Evolutionary conservation across 257 asterid species (phyloP).

Genomic region (Pogostemon cablin): DNA sequence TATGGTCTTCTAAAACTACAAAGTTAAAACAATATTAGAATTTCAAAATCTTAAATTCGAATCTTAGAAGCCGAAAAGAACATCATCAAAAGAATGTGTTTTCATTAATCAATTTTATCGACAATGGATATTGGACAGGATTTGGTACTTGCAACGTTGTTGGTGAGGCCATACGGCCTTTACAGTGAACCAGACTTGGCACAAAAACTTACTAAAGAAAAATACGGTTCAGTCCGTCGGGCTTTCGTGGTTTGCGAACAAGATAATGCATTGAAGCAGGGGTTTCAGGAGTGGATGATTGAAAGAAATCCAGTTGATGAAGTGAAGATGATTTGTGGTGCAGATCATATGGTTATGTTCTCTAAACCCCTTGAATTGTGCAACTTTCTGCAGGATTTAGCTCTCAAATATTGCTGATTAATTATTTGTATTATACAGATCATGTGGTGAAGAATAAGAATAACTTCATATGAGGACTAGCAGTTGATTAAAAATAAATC

Average conservation of each 20-base stretch:
- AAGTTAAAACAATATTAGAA: too few relatives aligned
- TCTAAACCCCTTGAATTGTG: constrained; percentile 40
- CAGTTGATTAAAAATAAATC: too few relatives aligned
- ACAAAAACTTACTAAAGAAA: constrained; percentile 31
- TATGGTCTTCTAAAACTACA: too few relatives aligned
- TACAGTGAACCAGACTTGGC: constrained; percentile 5
- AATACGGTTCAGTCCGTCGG: constrained; percentile 45
- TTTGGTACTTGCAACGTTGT: constrained; percentile 41
- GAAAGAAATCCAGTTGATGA: constrained; percentile 44
- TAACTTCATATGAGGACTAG: too few relatives aligned
- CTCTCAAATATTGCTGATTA: constrained; percentile 3
- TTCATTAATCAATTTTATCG: neutral
- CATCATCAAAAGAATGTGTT: too few relatives aligned
- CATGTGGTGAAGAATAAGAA: too few relatives aligned
- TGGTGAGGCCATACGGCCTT: constrained; percentile 39
- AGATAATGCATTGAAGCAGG: constrained; percentile 32
- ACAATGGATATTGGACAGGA: constrained; percentile 32
- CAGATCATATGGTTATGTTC: constrained; percentile 58
- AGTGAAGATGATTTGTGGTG: constrained; percentile 35
- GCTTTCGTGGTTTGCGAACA: constrained; percentile 37
- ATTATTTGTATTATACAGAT: too few relatives aligned
- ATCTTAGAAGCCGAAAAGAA: too few relatives aligned
- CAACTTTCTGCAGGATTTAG: constrained; percentile 32
- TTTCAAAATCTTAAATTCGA: too few relatives aligned
- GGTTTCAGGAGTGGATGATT: constrained; percentile 42